A percentile compares a stretch with the other conserved stretches of the same genome.
Conservation (phyloP, 139 green algal genomes). For the Chlorella sp. region DNA sequence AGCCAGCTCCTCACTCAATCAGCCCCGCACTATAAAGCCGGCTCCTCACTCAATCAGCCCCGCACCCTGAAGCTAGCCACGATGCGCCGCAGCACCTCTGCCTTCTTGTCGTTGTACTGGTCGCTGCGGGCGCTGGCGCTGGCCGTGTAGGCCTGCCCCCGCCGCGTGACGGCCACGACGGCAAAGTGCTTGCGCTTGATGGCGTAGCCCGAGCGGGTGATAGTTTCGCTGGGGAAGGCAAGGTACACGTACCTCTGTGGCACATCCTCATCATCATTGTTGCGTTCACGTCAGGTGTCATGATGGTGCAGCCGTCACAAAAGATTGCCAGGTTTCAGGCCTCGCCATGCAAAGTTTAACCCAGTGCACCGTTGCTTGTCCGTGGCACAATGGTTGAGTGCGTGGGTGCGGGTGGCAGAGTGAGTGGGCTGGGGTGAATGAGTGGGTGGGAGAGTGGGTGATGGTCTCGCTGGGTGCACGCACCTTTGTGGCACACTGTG, state of each 20-base stretch:
- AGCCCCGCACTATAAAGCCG: conserved; percentile 42
- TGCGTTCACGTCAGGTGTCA: too few species aligned
- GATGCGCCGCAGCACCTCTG: conserved; percentile 34
- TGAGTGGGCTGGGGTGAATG: too few species aligned
- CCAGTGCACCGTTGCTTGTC: too few species aligned
- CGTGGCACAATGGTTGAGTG: too few species aligned
- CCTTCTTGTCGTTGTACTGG: conserved; percentile 52
- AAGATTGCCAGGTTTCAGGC: too few species aligned
- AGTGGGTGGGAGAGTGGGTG: too few species aligned
- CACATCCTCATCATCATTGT: too few species aligned
- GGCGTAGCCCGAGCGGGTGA: conserved; percentile 61
- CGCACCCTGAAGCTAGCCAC: conserved; percentile 51
- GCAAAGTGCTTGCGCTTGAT: conserved; percentile 57
- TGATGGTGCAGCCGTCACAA: too few species aligned
- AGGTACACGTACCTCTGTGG: conserved; percentile 55
- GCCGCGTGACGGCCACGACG: conserved; percentile 26
- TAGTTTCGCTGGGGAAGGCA: conserved; percentile 54
- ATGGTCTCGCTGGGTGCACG: too few species aligned
- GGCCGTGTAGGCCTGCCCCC: conserved; percentile 30
- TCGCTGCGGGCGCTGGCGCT: conserved; percentile 39
- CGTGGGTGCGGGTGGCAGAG: too few species aligned
- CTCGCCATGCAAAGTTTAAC: too few species aligned
- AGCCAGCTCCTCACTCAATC: neutral
- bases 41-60: conserved; percentile 3
- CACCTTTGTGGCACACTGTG: too few species aligned